Percentiles rank a stretch among this genome's conserved stretches.
These are phyloP conservation scores for Ganoderma multipileum DNA, from an alignment of 1,284 basidiomycete genomes.

Conservation along the genomic window DNA sequence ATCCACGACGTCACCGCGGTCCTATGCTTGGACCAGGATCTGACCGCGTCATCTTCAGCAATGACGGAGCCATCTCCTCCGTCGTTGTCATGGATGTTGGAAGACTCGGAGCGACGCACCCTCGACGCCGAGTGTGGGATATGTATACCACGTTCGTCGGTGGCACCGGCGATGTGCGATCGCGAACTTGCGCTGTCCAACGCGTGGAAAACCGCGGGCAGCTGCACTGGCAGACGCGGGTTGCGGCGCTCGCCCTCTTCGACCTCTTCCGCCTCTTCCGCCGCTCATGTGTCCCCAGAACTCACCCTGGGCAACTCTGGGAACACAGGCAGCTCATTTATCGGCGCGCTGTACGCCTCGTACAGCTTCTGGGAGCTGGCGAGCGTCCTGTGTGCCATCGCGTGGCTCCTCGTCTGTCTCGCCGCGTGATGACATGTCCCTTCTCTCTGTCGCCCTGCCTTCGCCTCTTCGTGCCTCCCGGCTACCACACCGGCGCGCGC, in stretches of 20 bases:
- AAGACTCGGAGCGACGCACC: not conserved
- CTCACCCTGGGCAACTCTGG: not conserved
- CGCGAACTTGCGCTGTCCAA: not conserved
- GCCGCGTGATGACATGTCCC: slow-evolving; percentile 11
- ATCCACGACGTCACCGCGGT: not conserved
- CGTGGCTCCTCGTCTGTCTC: slow-evolving; percentile 29
- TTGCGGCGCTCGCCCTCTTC: slow-evolving; percentile 3
- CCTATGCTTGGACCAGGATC: slow-evolving; percentile 2
- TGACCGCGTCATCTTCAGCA: not conserved
- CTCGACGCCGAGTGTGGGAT: not conserved
- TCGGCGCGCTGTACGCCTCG: slow-evolving; percentile 17
- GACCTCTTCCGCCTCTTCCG: slow-evolving; percentile 3
- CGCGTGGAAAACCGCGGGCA: not conserved
- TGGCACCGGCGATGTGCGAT: slow-evolving; percentile 1
- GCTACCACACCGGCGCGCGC: not conserved
- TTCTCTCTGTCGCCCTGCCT: not conserved
- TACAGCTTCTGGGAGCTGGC: slow-evolving; percentile 29
- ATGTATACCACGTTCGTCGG: not conserved
- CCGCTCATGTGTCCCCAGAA: not conserved
- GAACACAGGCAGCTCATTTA: slow-evolving; percentile 4
- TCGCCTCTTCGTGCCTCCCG: not conserved
- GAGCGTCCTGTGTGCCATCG: slow-evolving; percentile 25
- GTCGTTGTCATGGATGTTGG: not conserved
- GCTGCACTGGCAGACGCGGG: not conserved
- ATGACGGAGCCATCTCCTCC: not conserved